phyloP scores from a whole-genome alignment of 2,329 filamentous ascomycete genomes.

The Ceratocystis smalleyi region DNA sequence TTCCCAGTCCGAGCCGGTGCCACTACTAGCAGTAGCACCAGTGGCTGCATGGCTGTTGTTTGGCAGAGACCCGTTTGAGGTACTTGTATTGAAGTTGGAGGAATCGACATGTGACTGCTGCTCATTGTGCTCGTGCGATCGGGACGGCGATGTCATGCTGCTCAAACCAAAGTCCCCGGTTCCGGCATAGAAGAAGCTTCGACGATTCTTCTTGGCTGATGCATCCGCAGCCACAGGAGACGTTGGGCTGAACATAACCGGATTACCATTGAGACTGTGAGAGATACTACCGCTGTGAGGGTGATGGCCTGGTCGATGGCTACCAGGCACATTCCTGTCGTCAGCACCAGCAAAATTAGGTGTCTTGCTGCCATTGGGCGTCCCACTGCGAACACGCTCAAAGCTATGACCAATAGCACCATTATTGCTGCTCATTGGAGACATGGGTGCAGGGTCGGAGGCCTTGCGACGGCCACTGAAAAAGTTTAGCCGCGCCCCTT shows the following conservation, averaged over 20 bases:
- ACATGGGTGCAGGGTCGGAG: slow-evolving; percentile 7
- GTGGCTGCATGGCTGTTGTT: background rate
- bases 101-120: background rate
- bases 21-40: slow-evolving; percentile 20
- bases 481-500: slow-evolving; percentile 42
- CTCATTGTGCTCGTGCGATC: slow-evolving; percentile 4
- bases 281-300: slow-evolving; percentile 12
- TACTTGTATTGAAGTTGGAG: background rate
- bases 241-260: slow-evolving; percentile 8
- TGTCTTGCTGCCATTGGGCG: slow-evolving; percentile 10
- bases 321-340: background rate
- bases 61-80: background rate
- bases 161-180: slow-evolving; percentile 6
- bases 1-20: slow-evolving; percentile 22
- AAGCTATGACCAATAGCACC: slow-evolving; percentile 10
- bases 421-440: background rate
- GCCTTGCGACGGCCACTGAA: slow-evolving; percentile 37
- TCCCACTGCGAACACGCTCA: slow-evolving; percentile 11
- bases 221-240: background rate
- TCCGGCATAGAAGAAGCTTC: slow-evolving; percentile 15
- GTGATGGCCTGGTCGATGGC: background rate
- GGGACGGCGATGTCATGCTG: background rate
- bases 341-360: background rate
- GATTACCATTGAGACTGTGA: slow-evolving; percentile 14
- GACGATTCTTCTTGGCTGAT: slow-evolving; percentile 14